phyloP scores from a whole-genome alignment of 2,329 filamentous ascomycete species.

The Clonostachys rhizophaga region DNA sequence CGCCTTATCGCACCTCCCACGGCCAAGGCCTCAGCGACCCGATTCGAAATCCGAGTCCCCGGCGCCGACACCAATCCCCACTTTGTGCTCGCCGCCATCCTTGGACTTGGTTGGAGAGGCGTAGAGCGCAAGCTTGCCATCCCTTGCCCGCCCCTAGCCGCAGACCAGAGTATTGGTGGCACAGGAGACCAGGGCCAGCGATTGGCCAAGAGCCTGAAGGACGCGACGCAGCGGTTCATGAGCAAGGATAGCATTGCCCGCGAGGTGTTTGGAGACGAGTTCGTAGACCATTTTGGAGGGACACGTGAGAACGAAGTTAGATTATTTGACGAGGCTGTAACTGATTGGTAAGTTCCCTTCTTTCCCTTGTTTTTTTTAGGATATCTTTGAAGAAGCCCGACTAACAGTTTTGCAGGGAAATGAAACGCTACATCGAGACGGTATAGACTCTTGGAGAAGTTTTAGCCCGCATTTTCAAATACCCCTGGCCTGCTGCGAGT shows the following conservation, averaged over 20 bases:
- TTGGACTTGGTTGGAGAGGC: conserved; percentile 86
- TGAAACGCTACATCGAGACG: conserved; percentile 76
- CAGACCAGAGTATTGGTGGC: conserved; percentile 77
- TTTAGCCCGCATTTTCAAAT: no score
- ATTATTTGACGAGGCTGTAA: conserved; percentile 93
- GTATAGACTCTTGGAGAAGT: conserved; percentile 25
- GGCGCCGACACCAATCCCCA: conserved; percentile 93
- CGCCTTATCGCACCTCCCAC: conserved; percentile 87
- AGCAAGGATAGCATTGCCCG: conserved; percentile 79
- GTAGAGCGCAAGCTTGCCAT: conserved; percentile 90
- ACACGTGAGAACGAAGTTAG: conserved; percentile 88
- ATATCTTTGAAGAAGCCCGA: no score
- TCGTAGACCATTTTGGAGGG: conserved; percentile 93
- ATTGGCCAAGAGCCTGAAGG: conserved; percentile 78
- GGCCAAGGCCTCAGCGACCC: conserved; percentile 76
- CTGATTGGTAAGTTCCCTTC: conserved; percentile 74
- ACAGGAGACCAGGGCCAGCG: conserved; percentile 66
- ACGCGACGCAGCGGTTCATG: conserved; percentile 78
- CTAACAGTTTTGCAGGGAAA: conserved; percentile 49
- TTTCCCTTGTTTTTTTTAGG: not conserved
- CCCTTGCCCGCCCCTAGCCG: conserved; percentile 74
- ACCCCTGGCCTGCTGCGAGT: no score
- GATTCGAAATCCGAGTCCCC: conserved; percentile 88
- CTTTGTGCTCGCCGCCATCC: conserved; percentile 78
- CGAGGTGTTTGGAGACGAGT: conserved; percentile 89